phyloP scores from a whole-genome alignment of 176 grass and related monocot genomes.

The Carex scoparia region DNA sequence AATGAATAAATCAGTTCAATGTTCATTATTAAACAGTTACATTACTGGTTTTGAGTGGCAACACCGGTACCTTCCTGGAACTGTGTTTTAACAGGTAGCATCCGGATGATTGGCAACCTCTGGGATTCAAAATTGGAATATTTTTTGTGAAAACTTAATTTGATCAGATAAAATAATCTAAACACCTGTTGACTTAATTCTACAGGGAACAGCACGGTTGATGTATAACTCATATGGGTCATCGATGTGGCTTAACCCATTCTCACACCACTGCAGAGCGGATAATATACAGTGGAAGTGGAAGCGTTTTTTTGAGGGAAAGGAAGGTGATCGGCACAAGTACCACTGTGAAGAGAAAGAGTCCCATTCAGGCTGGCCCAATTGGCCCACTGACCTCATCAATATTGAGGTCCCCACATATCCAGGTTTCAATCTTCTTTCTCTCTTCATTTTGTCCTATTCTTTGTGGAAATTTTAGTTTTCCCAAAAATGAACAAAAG shows the following conservation, averaged over 20 bases:
- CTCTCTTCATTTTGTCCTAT: slow-evolving; percentile 9
- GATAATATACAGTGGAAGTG: slow-evolving; percentile 99
- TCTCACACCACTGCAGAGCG: slow-evolving; percentile 86
- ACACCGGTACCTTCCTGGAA: background rate
- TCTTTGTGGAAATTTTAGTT: slow-evolving; percentile 1
- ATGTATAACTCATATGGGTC: slow-evolving; percentile 93
- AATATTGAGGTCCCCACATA: slow-evolving; percentile 81
- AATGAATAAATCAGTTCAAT: background rate
- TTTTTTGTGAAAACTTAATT: background rate
- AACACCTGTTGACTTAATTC: slow-evolving; percentile 37
- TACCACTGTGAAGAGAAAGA: slow-evolving; percentile 84
- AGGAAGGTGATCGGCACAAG: slow-evolving; percentile 40
- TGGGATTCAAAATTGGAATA: background rate
- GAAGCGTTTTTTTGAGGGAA: slow-evolving; percentile 84
- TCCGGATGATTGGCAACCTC: background rate
- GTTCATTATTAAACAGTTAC: background rate
- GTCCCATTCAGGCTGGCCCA: slow-evolving; percentile 51
- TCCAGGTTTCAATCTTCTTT: slow-evolving; percentile 40
- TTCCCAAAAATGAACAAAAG: background rate
- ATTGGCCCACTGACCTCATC: slow-evolving; percentile 83
- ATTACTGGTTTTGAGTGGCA: background rate
- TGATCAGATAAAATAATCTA: background rate
- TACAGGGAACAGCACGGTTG: slow-evolving; percentile 81
- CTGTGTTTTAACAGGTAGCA: background rate
- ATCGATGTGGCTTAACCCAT: slow-evolving; percentile 86